These are phyloP conservation scores for Apiotrichum sp. DNA, from an alignment of 1,284 basidiomycete species.

Conservation along the genomic window DNA sequence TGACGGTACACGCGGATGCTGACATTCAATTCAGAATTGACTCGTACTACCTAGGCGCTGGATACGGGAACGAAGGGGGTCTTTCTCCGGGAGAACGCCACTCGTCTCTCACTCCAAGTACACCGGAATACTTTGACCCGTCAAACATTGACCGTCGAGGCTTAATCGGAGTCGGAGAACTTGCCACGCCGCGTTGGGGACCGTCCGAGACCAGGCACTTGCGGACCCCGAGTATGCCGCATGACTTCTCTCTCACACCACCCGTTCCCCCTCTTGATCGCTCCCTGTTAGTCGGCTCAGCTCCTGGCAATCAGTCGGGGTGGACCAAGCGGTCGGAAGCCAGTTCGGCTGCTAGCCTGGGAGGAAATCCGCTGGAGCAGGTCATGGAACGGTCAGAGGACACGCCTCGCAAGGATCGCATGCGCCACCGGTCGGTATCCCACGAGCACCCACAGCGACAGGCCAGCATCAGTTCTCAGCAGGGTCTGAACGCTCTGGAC, in stretches of 20 bases:
- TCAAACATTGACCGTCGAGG: constrained; percentile 77
- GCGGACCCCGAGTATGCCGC: constrained; percentile 44
- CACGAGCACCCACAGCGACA: constrained; percentile 9
- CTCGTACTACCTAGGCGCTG: constrained; percentile 23
- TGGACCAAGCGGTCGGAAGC: constrained; percentile 15
- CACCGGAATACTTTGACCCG: constrained; percentile 54
- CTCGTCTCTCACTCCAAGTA: constrained; percentile 23
- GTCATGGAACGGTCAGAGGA: constrained; percentile 30
- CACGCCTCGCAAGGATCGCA: constrained; percentile 14
- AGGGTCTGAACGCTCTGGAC: constrained; percentile 7
- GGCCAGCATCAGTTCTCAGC: constrained; percentile 2
- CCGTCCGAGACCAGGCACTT: constrained; percentile 41
- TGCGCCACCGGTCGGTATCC: constrained; percentile 17
- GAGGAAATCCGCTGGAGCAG: constrained; percentile 21
- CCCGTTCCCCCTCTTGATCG: constrained; percentile 18
- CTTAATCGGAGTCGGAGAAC: constrained; percentile 88
- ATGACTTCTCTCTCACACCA: constrained; percentile 24
- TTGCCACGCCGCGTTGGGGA: constrained; percentile 93
- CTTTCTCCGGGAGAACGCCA: constrained; percentile 8
- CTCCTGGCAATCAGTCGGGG: constrained; percentile 2
- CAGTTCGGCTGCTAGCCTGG: not conserved
- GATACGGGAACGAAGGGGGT: not conserved
- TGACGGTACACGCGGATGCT: not conserved
- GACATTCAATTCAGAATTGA: constrained; percentile 21
- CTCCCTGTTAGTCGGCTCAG: constrained; percentile 11